Conservation (phyloP, 1,284 basidiomycete genomes). For the Rhodotorula sp. region DNA sequence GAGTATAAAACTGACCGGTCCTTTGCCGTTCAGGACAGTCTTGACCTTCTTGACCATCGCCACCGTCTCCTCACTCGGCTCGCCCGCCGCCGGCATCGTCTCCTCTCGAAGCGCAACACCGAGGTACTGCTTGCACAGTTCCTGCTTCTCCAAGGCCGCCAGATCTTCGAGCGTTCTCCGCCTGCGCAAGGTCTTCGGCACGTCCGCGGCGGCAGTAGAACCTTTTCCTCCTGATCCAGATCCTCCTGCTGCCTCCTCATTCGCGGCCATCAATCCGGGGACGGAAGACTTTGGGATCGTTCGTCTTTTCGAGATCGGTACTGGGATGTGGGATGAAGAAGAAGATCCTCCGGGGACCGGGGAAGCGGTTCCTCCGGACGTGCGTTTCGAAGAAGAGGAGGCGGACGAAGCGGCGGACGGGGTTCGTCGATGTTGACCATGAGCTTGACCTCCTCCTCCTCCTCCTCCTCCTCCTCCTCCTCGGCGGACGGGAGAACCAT, state of each 20-base stretch:
- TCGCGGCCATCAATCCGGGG: not conserved
- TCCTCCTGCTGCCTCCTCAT: not conserved
- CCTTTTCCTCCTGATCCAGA: not conserved
- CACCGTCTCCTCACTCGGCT: slow-evolving; percentile 18
- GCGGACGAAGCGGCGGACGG: slow-evolving; percentile 1
- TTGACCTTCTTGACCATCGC: slow-evolving; percentile 8
- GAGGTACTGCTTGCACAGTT: slow-evolving; percentile 23
- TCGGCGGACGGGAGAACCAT: slow-evolving; percentile 17
- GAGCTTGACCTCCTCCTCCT: not conserved
- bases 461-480: no score
- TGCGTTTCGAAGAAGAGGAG: slow-evolving; percentile 1
- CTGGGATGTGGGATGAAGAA: not conserved
- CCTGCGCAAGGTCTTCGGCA: not conserved
- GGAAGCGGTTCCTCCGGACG: not conserved
- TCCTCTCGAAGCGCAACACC: slow-evolving; percentile 16
- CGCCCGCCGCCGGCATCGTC: slow-evolving; percentile 5
- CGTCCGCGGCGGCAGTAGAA: no score
- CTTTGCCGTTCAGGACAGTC: slow-evolving; percentile 9
- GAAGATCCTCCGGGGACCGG: not conserved
- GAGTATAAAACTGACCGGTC: not conserved
- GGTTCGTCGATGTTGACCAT: slow-evolving; percentile 1
- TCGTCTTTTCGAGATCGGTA: not conserved
- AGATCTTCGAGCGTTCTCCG: slow-evolving; percentile 28
- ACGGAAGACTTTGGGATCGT: not conserved
- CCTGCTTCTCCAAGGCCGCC: slow-evolving; percentile 5